phyloP scores from a whole-genome alignment of 2,329 filamentous ascomycete species.

The Setomelanomma holmii region DNA sequence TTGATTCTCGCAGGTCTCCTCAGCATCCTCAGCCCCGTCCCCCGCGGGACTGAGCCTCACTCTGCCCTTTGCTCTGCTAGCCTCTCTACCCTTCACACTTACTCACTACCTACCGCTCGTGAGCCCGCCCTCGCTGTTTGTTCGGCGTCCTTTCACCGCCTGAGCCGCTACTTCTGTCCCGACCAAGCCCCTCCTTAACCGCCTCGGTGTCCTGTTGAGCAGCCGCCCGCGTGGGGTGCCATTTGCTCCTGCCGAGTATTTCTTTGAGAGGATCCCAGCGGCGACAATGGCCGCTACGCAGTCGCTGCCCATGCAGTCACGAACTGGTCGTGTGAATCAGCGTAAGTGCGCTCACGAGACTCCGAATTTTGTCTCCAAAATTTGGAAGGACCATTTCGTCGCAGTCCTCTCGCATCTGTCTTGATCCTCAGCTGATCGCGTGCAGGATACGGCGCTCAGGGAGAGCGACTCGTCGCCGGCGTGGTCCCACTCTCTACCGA shows the following conservation, averaged over 20 bases:
- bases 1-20: constrained; percentile 51
- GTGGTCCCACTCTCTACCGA: constrained; percentile 88
- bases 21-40: constrained; percentile 57
- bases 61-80: constrained; percentile 21
- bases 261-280: constrained; percentile 15
- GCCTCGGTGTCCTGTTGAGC: constrained; percentile 14
- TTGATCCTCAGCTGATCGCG: constrained; percentile 1
- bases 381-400: not conserved
- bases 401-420: not conserved
- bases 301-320: constrained; percentile 66
- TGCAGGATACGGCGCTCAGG: constrained; percentile 87
- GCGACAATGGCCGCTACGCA: constrained; percentile 53
- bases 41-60: constrained; percentile 56
- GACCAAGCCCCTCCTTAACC: constrained; percentile 17
- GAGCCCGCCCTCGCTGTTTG: constrained; percentile 28
- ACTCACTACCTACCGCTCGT: constrained; percentile 11
- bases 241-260: constrained; percentile 5
- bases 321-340: constrained; percentile 79
- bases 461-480: constrained; percentile 93
- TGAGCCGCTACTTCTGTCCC: constrained; percentile 24
- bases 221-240: constrained; percentile 18
- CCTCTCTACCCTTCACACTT: constrained; percentile 35
- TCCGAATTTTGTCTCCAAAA: not conserved
- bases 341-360: constrained; percentile 65
- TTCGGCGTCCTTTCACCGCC: constrained; percentile 38